Percentiles rank a stretch among this genome's conserved stretches.
phyloP scores from a whole-genome alignment of 208 protist species.

The Strigomonas culicis region DNA sequence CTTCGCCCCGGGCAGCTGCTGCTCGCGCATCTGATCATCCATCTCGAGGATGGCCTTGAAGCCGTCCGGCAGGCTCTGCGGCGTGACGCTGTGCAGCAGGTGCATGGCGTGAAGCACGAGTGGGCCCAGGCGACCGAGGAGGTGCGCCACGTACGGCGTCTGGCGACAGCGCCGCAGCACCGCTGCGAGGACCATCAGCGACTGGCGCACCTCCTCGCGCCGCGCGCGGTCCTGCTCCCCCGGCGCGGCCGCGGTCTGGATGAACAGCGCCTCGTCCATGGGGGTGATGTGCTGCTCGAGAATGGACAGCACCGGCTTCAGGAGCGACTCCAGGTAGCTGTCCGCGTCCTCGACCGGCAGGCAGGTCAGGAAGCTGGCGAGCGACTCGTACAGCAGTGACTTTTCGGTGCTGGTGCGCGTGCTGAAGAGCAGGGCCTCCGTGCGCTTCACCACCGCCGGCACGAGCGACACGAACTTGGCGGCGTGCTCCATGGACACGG shows the following conservation, averaged over 20 bases:
- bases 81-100: conserved; percentile 44
- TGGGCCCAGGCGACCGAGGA: conserved; percentile 27
- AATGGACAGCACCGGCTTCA: conserved; percentile 56
- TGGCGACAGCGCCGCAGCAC: conserved; percentile 58
- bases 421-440: conserved; percentile 50
- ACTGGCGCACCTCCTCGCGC: conserved; percentile 35
- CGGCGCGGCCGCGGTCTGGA: conserved; percentile 34
- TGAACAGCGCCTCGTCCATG: conserved; percentile 48
- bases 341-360: conserved; percentile 33
- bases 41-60: conserved; percentile 44
- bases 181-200: conserved; percentile 46
- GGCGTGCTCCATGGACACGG: conserved; percentile 27
- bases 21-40: conserved; percentile 22
- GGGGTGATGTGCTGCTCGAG: conserved; percentile 21
- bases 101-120: conserved; percentile 38
- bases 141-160: conserved; percentile 53
- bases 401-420: conserved; percentile 29
- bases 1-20: conserved; percentile 44
- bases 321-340: conserved; percentile 39
- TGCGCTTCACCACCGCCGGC: conserved; percentile 19
- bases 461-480: conserved; percentile 19
- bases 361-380: conserved; percentile 50
- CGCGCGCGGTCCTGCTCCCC: conserved; percentile 18
- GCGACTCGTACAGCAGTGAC: conserved; percentile 64
- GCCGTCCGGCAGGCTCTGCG: conserved; percentile 31